Conservation (phyloP, 345 rosid genomes). For the Kandelia obovata region DNA sequence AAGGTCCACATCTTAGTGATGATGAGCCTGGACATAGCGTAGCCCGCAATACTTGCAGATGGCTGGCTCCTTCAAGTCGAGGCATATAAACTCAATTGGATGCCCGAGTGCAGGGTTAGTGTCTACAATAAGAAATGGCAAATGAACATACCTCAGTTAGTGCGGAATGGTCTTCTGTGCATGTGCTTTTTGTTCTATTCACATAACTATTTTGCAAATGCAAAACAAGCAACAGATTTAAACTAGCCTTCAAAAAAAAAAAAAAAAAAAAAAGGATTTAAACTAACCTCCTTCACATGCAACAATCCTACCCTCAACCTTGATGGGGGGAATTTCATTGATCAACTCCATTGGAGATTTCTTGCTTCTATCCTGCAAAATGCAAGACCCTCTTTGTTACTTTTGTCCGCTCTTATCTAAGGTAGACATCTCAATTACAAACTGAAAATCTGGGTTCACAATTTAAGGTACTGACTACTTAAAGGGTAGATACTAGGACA, state of each 20-base stretch:
- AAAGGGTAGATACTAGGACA: neutral
- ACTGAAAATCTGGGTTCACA: neutral
- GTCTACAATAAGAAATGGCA: slow-evolving; percentile 34
- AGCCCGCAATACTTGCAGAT: slow-evolving; percentile 97
- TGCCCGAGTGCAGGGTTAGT: slow-evolving; percentile 86
- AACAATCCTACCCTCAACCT: slow-evolving; percentile 89
- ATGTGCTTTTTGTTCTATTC: no score
- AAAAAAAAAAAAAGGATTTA: neutral
- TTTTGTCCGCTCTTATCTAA: neutral
- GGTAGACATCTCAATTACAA: neutral
- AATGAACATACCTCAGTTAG: neutral
- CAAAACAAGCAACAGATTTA: neutral
- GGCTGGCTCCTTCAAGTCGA: slow-evolving; percentile 80
- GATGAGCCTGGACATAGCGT: slow-evolving; percentile 88
- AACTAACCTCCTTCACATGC: slow-evolving; percentile 97
- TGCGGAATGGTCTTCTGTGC: neutral
- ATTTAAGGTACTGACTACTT: neutral
- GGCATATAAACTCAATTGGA: slow-evolving; percentile 97
- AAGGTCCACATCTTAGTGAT: slow-evolving; percentile 45
- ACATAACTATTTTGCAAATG: no score
- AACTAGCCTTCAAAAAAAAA: no score
- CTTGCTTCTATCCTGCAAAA: slow-evolving; percentile 65
- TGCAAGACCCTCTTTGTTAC: neutral
- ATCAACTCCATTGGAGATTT: slow-evolving; percentile 99
- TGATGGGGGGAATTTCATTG: slow-evolving; percentile 94